phyloP scores from a whole-genome alignment of 2,329 filamentous ascomycete genomes.

The Penicillium sp. region DNA sequence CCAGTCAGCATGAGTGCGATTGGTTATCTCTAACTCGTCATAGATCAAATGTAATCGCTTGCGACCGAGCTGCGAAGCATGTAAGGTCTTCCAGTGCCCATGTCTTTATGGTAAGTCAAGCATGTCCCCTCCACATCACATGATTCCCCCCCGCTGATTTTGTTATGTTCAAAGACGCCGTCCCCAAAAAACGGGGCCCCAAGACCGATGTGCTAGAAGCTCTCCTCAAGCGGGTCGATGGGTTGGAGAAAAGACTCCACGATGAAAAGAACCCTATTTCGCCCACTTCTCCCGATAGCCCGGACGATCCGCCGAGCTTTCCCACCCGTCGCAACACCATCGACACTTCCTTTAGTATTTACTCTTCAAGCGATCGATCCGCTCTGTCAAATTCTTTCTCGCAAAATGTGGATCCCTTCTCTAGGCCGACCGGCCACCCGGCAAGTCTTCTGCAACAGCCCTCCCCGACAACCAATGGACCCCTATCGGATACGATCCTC shows the following conservation, averaged over 20 bases:
- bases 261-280: conserved; percentile 57
- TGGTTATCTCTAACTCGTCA: background rate
- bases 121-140: conserved; percentile 9
- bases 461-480: conserved; percentile 27
- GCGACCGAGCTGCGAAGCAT: conserved; percentile 82
- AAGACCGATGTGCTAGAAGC: conserved; percentile 89
- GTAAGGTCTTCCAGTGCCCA: conserved; percentile 82
- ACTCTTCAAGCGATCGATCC: conserved; percentile 15
- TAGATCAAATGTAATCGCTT: conserved; percentile 91
- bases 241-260: conserved; percentile 76
- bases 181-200: conserved; percentile 84
- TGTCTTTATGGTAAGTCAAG: conserved; percentile 75
- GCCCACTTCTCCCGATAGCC: conserved; percentile 43
- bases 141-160: conserved; percentile 35
- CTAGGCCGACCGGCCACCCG: conserved; percentile 16
- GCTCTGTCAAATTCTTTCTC: conserved; percentile 15
- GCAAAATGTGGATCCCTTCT: conserved; percentile 19
- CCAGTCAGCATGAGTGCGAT: conserved; percentile 21
- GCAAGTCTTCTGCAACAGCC: conserved; percentile 15
- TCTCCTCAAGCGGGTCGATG: conserved; percentile 79
- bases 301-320: conserved; percentile 18
- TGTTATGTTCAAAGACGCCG: conserved; percentile 61
- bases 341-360: conserved; percentile 21
- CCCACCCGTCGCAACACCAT: conserved; percentile 23
- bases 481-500: conserved; percentile 63